Conservation (phyloP, 129 eudicot species). For the Centella asiatica region DNA sequence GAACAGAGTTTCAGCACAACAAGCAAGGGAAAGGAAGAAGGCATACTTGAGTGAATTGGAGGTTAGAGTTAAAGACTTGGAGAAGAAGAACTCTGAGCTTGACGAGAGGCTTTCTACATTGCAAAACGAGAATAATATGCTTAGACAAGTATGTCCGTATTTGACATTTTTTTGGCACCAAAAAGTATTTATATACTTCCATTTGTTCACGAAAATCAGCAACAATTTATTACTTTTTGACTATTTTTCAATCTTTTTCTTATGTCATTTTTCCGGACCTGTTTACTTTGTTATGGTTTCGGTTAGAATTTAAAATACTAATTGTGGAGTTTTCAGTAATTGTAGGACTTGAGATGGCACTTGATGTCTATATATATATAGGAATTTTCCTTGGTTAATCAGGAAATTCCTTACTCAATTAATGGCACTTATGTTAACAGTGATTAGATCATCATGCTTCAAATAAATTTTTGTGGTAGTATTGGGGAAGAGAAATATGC, state of each 20-base stretch:
- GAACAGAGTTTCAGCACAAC: conserved; percentile 96
- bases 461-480: no score
- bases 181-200: neutral
- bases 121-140: conserved; percentile 98
- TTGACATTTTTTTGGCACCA: neutral
- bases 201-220: neutral
- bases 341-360: no score
- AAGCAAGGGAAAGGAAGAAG: conserved; percentile 98
- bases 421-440: no score
- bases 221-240: neutral
- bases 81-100: conserved; percentile 80
- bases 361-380: no score
- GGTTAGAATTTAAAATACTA: no score
- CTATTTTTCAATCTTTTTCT: neutral
- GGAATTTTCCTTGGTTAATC: no score
- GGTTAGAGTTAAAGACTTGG: conserved; percentile 75
- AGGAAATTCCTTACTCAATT: no score
- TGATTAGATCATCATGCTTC: no score
- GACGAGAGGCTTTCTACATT: conserved; percentile 86
- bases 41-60: conserved; percentile 78
- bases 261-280: no score
- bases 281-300: no score
- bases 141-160: conserved; percentile 60
- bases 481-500: no score
- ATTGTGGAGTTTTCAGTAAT: no score